Base-by-base conservation (phyloP, 2,329 filamentous ascomycete species). In the Microsporum canis region DNA sequence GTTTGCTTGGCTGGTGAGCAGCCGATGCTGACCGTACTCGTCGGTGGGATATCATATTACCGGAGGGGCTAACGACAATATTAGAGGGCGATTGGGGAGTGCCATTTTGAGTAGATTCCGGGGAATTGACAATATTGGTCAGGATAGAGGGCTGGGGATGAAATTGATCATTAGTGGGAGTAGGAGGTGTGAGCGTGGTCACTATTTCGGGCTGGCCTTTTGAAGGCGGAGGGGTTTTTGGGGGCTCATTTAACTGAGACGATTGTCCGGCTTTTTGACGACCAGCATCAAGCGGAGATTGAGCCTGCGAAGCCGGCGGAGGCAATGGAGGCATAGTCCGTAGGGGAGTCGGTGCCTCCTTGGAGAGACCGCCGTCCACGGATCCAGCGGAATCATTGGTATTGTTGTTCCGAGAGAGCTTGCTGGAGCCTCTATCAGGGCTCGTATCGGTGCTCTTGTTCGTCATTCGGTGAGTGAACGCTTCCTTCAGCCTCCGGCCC, bases 31-130 rank as follows among this genome's bases (percentile, higher is more conserved):
- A 86, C 66, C 82, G 79, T 62, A 79, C 79, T 41, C 83, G 78
- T 77, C 78, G 84, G 80, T 91, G 88, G 62, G 86, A 83, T 75
- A 86, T 89, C 83, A 89, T 88, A 69, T 82, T 87, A 68, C 83
- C 84, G 66, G 84, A 82, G 41, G 83, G 78, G 65, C 86, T 84
- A 53, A 83, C 79, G 47, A 82, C 80, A 64, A 85, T 81, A 79
- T 73, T 72, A 1, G 70, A 56, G 4, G 71, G 68, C 23, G 69
- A 62, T 5, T 67, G 62, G 17, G 73, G 69, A 17, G 66, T 65
- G 36, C n/a, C 56, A n/a, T 57, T 60, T 43, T 31, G 3, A 3
- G 41, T 64, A 2, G 71, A 71, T 68, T 79, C 70, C 8, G 75
- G 72, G 62, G 78, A 71, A 65, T 75, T 69, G 65, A 73, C 68